Evolutionary conservation across 345 rosid species (phyloP), one percentile per base, ranked within the genome.

Genomic region (Geranium rotundifolium): DNA sequence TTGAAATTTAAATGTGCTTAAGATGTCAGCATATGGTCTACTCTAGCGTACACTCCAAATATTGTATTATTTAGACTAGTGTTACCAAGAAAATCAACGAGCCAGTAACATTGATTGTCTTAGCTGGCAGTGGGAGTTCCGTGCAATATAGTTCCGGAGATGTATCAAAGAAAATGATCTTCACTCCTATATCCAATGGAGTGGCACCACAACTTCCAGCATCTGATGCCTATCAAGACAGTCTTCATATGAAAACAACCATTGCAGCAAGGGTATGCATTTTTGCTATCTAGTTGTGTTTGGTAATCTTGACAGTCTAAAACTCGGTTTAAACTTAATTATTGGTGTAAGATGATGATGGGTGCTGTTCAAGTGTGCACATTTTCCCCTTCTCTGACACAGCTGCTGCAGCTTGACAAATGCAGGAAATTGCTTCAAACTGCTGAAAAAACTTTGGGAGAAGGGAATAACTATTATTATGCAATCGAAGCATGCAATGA

Each of bases 401-500:
- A 67, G 64, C 56, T 56, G 58, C 74, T 79, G 50, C 86, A 83
- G 95, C 68, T 82, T 78, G 79, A 78, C 61, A 92, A 84, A 77
- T 84, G 88, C 74, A 74, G 64, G 68, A 75, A 73, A 71, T 75
- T 85, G 78, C 72, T 84, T 69, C 69, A 83, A 67, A 14, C 72
- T 61, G 97, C 87, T 61, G 84, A 77, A 77, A 77, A 80, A 64
- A 85, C 76, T 62, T 77, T 84, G 71, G 83, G 83, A 56, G 84
- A 83, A n/a, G 88, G 84, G 63, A 30, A 67, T 56, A 68, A 82
- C 78, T 69, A 68, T 76, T 84, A 69, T 71, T 68, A 78, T 66
- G 95, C 86, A 61, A 87, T 93, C 52, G 97, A 90, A 81, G 96
- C 96, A 52, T 91, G 96, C 79, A 83, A 73, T 73, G 95, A 90